phyloP scores from a whole-genome alignment of 768 basidiomycete genomes.

The Leccinum ochraceum region DNA sequence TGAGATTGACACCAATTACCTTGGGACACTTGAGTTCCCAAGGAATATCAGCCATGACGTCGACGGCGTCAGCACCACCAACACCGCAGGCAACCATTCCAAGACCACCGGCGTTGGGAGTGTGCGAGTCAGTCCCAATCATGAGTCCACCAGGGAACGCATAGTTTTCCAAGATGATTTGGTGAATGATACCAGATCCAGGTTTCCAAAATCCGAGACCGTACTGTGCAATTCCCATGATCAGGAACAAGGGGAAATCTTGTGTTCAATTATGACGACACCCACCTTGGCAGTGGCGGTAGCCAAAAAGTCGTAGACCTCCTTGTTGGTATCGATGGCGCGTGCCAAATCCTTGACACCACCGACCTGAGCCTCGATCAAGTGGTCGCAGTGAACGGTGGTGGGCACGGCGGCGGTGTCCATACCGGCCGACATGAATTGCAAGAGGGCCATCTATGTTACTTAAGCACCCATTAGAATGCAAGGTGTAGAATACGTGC shows the following conservation, averaged over 20 bases:
- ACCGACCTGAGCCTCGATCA: constrained; percentile 96
- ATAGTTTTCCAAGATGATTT: constrained; percentile 99
- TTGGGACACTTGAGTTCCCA: constrained; percentile 99
- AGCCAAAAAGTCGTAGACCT: constrained; percentile 99
- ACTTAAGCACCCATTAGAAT: background rate
- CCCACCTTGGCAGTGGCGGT: constrained; percentile 89
- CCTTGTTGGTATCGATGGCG: constrained; percentile 92
- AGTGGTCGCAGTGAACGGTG: constrained; percentile 98
- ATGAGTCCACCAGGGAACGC: constrained; percentile 99
- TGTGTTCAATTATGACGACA: constrained; percentile 11
- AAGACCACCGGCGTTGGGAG: constrained; percentile 98
- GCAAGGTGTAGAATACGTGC: constrained; percentile 24
- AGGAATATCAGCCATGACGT: constrained; percentile 97
- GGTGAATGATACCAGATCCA: constrained; percentile 98
- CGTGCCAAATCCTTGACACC: constrained; percentile 93
- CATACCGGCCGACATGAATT: constrained; percentile 99
- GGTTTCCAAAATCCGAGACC: constrained; percentile 99
- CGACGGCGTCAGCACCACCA: constrained; percentile 98
- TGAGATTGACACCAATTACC: constrained; percentile 96
- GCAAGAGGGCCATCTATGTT: constrained; percentile 92
- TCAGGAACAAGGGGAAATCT: background rate
- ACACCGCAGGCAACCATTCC: constrained; percentile 99
- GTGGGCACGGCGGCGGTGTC: constrained; percentile 97
- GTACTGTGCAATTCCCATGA: constrained; percentile 51
- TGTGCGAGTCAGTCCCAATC: constrained; percentile 99